phyloP scores from a whole-genome alignment of 2,329 filamentous ascomycete genomes.

The Sporothrix curviconia region DNA sequence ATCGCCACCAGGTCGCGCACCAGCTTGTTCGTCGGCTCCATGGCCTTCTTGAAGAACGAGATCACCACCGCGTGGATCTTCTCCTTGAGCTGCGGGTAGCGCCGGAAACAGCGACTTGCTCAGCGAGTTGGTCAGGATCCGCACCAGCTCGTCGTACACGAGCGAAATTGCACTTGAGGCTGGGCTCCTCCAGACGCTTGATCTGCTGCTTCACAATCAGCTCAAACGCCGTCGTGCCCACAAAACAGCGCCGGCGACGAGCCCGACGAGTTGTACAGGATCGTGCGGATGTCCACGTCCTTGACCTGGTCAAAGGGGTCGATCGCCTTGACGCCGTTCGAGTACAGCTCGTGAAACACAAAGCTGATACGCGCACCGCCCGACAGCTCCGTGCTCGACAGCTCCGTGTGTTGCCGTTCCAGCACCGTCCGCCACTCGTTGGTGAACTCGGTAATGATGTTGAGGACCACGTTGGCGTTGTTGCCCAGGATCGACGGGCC shows the following conservation, averaged over 20 bases:
- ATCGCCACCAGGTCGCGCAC: slow-evolving; percentile 88
- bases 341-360: slow-evolving; percentile 97
- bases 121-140: slow-evolving; percentile 85
- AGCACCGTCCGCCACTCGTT: slow-evolving; percentile 95
- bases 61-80: slow-evolving; percentile 94
- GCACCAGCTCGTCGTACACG: slow-evolving; percentile 94
- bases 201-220: slow-evolving; percentile 98
- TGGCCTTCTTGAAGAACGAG: slow-evolving; percentile 92
- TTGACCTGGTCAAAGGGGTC: slow-evolving; percentile 98
- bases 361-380: slow-evolving; percentile 98
- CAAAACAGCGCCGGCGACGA: slow-evolving; percentile 93
- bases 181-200: slow-evolving; percentile 90
- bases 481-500: slow-evolving; percentile 95
- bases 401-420: slow-evolving; percentile 92
- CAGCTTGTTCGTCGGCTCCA: slow-evolving; percentile 97
- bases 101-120: slow-evolving; percentile 82
- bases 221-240: slow-evolving; percentile 97
- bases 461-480: slow-evolving; percentile 91
- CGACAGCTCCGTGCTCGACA: slow-evolving; percentile 89
- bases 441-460: slow-evolving; percentile 98
- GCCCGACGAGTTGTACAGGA: slow-evolving; percentile 98
- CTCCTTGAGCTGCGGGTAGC: slow-evolving; percentile 93
- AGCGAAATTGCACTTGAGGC: slow-evolving; percentile 94
- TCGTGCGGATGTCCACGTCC: slow-evolving; percentile 93
- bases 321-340: slow-evolving; percentile 93